Percentiles rank a stretch among this genome's conserved stretches.
Conservation (phyloP, 176 grass and related monocot species). For the Carex pumila region DNA sequence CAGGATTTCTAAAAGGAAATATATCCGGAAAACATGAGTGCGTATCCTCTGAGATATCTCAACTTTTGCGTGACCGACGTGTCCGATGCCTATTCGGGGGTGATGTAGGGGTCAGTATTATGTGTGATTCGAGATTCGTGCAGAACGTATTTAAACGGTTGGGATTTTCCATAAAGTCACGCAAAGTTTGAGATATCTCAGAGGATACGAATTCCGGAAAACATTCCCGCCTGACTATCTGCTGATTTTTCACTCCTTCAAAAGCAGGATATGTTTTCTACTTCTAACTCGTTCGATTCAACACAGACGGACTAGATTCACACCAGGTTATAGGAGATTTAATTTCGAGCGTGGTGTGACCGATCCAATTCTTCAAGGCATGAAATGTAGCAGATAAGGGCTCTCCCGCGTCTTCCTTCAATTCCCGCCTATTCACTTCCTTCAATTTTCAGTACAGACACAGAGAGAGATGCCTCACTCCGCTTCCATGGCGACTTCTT, state of each 20-base stretch:
- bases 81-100: no score
- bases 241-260: neutral
- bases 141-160: no score
- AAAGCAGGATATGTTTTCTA: neutral
- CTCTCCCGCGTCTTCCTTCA: neutral
- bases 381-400: neutral
- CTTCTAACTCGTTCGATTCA: neutral
- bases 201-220: no score
- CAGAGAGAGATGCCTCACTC: neutral
- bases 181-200: no score
- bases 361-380: neutral
- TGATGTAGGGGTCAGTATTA: no score
- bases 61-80: no score
- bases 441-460: neutral
- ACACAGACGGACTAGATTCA: neutral
- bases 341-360: no score
- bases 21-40: neutral
- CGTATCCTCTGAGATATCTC: no score
- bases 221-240: neutral
- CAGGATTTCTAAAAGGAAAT: neutral
- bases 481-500: neutral
- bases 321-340: neutral
- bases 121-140: no score
- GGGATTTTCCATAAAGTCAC: no score
- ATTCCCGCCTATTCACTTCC: neutral